These are phyloP conservation scores for Exophiala aquamarina DNA, from an alignment of 2,329 filamentous ascomycete species.

Conservation along the genomic window DNA sequence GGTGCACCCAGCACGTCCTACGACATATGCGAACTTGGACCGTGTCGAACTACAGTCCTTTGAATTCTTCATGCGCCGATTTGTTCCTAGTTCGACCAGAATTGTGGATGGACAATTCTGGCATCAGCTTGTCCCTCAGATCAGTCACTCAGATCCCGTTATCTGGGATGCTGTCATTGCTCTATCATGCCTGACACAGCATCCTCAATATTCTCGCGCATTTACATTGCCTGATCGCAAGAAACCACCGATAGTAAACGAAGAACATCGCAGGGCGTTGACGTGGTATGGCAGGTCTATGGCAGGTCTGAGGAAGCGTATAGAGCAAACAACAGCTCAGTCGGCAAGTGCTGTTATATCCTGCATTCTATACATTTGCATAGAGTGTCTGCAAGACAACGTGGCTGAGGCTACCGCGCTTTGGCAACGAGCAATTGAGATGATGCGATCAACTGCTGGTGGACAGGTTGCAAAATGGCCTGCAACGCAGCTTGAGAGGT, in stretches of 20 bases:
- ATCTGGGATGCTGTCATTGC: slow-evolving; percentile 17
- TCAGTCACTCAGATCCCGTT: slow-evolving; percentile 7
- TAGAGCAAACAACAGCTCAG: slow-evolving; percentile 3
- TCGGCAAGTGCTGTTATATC: slow-evolving; percentile 7
- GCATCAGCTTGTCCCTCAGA: slow-evolving; percentile 11
- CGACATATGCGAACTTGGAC: slow-evolving; percentile 2
- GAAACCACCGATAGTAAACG: background rate
- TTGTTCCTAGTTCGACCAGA: slow-evolving; percentile 13
- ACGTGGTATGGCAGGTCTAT: slow-evolving; percentile 14
- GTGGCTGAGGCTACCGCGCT: slow-evolving; percentile 5
- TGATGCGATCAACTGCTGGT: background rate
- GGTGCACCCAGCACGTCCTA: background rate
- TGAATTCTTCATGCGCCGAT: slow-evolving; percentile 14
- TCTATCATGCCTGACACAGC: slow-evolving; percentile 11
- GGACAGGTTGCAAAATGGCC: background rate
- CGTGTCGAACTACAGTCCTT: slow-evolving; percentile 12
- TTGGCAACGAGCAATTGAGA: slow-evolving; percentile 12
- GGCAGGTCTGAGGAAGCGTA: slow-evolving; percentile 2
- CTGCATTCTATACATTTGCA: slow-evolving; percentile 18
- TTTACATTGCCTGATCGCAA: background rate
- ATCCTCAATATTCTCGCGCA: slow-evolving; percentile 6
- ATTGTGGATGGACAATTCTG: slow-evolving; percentile 14
- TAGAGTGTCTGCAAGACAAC: slow-evolving; percentile 17
- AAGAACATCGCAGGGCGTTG: slow-evolving; percentile 12
- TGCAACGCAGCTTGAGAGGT: background rate